Evolutionary conservation across 2,329 filamentous ascomycete species (phyloP), one percentile per base, ranked within the genome.

Genomic region (Calycina herbarum): DNA sequence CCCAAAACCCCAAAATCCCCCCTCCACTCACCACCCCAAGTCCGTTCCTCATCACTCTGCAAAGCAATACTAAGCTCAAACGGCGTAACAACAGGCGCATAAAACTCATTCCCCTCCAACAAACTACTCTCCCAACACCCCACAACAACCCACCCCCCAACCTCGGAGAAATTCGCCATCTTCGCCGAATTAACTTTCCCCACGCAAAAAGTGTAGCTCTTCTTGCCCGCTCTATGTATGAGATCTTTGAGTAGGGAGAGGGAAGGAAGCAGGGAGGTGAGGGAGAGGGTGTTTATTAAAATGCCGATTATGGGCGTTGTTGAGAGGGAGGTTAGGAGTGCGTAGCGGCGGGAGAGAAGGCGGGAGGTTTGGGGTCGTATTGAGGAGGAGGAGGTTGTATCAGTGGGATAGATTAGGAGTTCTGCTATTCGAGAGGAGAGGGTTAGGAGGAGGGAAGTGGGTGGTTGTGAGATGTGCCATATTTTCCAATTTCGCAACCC

Each of bases 81-180:
- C 0, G 94, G 94, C n/a, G 95, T 99, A 51, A 98, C 88, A 10
- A 98, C 89, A 0, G 94, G 93, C 72, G 88, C 86, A 84, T 89
- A 98, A 75, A 97, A 96, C 6, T 91, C 91, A 65, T 91, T 90
- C 69, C 93, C 93, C 72, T 97, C 94, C 4, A 99, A 86, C 61
- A 98, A 80, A 66, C 91, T 93, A 77, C 94, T 97, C 79, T 99
- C 95, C 95, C 95, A 99, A 78, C 95, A 99, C 2, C 95, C 94
- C 10, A 99, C 92, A 0, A 98, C 93, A 0, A 98, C 93, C 95
- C 95, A 99, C 17, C 93, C 94, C 56, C 93, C 94, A 5, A 99
- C 87, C 77, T 99, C 95, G 65, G 90, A 87, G 79, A 99, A 99
- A 78, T 99, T 99, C 59, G 95, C 95, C 27, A 99, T 84, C 77